Evolutionary conservation across 2,329 filamentous ascomycete species (phyloP), one percentile per base, ranked within the genome.

Genomic region (Purpureocillium lavendulum): DNA sequence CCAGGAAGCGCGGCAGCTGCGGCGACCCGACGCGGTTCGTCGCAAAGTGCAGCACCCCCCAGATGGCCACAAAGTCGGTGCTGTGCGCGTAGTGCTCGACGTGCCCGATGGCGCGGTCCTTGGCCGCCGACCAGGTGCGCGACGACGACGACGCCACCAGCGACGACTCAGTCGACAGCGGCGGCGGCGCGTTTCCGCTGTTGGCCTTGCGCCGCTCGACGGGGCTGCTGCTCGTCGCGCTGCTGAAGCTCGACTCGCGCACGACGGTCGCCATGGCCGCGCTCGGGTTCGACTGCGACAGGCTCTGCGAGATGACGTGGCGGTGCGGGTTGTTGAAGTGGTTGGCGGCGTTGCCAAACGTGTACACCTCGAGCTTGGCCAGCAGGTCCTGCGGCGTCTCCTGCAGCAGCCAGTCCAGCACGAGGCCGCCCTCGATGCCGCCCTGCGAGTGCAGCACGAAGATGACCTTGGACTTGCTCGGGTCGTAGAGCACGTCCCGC

Each of bases 51-150:
- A 90, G 65, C 6, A 88, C 77, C 2, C 86, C 86, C 71, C 82
- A 86, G 9, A 79, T 64, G 4, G 84, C 74, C 3, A 90, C 84
- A 48, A 87, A 84, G 50, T 92, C 86, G 13, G 69, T 73, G 8
- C 71, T 73, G 54, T 89, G 84, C 3, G 80, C 82, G 52, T 89
- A 92, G 58, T 92, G 86, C 59, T 92, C 86, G 30, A 92, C 81
- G 47, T 88, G 72, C 6, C 73, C 70, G 38, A 90, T 80, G 3
- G 74, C 73, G 31, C 66, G 62, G 44, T 68, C 65, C 5, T 67
- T 60, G 8, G 66, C 57, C 2, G 64, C 54, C 1, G 54, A 55
- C 2, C 61, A 56, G 6, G 58, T 61, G 15, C 62, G 48, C 10
- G 65, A 55, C 1, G 59, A 60, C 1, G 61, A 47, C 10, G 65